Percentiles rank a stretch among this genome's conserved stretches.
phyloP scores from a whole-genome alignment of 1,139 yeast genomes.

The Geotrichum fermentans region DNA sequence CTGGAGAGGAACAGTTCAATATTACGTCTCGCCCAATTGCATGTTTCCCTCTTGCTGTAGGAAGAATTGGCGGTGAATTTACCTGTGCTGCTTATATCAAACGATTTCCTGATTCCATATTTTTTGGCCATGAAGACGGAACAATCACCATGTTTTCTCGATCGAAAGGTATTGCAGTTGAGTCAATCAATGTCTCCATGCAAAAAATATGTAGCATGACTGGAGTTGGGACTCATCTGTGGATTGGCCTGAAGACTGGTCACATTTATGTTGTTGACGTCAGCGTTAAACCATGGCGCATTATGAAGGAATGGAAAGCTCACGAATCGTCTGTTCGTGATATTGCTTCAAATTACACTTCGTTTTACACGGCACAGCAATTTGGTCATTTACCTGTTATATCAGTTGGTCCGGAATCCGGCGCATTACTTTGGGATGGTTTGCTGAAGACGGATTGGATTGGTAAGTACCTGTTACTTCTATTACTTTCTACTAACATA shows the following conservation, averaged over 20 bases:
- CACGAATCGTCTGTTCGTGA: slow-evolving; percentile 34
- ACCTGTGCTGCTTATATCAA: slow-evolving; percentile 34
- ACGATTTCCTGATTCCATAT: slow-evolving; percentile 32
- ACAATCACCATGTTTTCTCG: slow-evolving; percentile 37
- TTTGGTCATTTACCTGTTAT: slow-evolving; percentile 24
- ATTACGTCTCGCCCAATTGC: slow-evolving; percentile 32
- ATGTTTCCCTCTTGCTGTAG: slow-evolving; percentile 17
- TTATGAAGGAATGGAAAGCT: slow-evolving; percentile 41
- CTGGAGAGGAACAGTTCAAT: slow-evolving; percentile 25
- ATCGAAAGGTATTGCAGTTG: slow-evolving; percentile 30
- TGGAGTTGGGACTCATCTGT: slow-evolving; percentile 35
- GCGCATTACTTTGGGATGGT: slow-evolving; percentile 38
- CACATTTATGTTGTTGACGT: slow-evolving; percentile 37
- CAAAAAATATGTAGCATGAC: slow-evolving; percentile 35
- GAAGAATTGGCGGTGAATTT: slow-evolving; percentile 32
- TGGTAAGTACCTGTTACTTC: slow-evolving; percentile 23
- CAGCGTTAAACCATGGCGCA: slow-evolving; percentile 35
- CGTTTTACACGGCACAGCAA: slow-evolving; percentile 26
- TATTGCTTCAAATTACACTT: slow-evolving; percentile 22
- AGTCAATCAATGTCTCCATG: slow-evolving; percentile 36
- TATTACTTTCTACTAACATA: background rate
- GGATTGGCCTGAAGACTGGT: slow-evolving; percentile 43
- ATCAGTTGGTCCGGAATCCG: slow-evolving; percentile 24
- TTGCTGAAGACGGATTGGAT: slow-evolving; percentile 38
- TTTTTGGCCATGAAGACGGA: slow-evolving; percentile 44